Evolutionary conservation across 805 yeast genomes (phyloP).

Genomic region (Lachancea mirantina): DNA sequence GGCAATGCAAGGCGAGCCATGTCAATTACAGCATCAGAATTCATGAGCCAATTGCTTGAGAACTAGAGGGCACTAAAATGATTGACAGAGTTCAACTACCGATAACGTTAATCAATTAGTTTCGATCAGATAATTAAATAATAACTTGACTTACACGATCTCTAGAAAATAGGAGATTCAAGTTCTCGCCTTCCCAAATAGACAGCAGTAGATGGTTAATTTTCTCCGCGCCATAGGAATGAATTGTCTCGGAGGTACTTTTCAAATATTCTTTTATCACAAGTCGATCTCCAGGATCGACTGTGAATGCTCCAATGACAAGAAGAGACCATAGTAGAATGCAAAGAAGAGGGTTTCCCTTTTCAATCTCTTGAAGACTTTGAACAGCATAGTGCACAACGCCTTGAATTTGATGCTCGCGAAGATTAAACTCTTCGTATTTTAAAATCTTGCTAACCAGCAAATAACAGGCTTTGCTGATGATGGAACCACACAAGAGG

Average conservation of each 20-base stretch:
- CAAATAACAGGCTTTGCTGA: constrained; percentile 17
- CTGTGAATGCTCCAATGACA: constrained; percentile 16
- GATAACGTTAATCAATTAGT: not conserved
- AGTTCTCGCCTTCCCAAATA: constrained; percentile 14
- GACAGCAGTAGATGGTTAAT: constrained; percentile 11
- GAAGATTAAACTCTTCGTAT: constrained; percentile 11
- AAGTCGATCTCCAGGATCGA: constrained; percentile 12
- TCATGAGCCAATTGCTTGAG: too few relatives aligned
- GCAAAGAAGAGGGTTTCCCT: constrained; percentile 16
- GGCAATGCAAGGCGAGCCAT: too few relatives aligned
- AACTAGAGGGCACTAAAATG: too few relatives aligned
- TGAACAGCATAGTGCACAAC: constrained; percentile 16
- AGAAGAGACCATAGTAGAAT: constrained; percentile 17
- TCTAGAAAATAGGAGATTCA: constrained; percentile 12
- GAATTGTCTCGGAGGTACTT: constrained; percentile 18
- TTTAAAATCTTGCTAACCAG: constrained; percentile 14
- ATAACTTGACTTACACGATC: constrained; percentile 15
- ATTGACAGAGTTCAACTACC: too few relatives aligned
- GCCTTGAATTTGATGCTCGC: constrained; percentile 14
- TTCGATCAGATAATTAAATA: constrained; percentile 6
- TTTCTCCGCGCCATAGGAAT: constrained; percentile 15
- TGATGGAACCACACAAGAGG: constrained; percentile 17
- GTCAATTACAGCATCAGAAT: too few relatives aligned
- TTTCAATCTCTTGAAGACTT: constrained; percentile 14
- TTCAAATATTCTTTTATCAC: constrained; percentile 14